Evolutionary conservation across 2,329 filamentous ascomycete species (phyloP).

Genomic region (Neonectria neomacrospora): DNA sequence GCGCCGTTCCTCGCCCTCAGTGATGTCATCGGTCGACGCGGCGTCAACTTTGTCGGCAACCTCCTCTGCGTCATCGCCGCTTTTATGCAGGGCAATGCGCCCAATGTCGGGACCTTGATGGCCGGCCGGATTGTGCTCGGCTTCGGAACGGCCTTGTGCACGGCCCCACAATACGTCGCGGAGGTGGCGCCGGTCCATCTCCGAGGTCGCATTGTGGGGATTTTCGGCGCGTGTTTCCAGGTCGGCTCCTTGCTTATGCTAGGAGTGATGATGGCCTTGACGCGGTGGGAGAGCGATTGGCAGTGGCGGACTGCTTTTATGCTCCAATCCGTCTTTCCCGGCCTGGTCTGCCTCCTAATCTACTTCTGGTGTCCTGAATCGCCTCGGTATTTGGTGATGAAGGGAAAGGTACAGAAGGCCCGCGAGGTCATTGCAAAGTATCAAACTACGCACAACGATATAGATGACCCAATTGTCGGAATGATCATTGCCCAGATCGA

Average conservation of each 20-base stretch:
- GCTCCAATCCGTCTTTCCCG: conserved; percentile 36
- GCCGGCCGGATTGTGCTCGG: conserved; percentile 35
- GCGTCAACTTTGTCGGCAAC: conserved; percentile 37
- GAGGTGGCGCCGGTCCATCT: conserved; percentile 38
- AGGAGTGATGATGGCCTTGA: conserved; percentile 41
- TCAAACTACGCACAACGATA: conserved; percentile 34
- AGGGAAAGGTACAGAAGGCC: conserved; percentile 35
- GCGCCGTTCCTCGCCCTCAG: conserved; percentile 35
- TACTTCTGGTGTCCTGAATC: conserved; percentile 40
- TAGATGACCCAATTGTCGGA: conserved; percentile 35
- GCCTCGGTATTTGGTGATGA: conserved; percentile 41
- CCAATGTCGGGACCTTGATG: conserved; percentile 36
- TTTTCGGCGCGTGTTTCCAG: conserved; percentile 42
- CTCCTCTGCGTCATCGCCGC: conserved; percentile 35
- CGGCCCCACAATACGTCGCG: conserved; percentile 40
- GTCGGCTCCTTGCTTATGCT: conserved; percentile 37
- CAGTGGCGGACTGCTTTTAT: conserved; percentile 39
- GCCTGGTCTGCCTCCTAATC: conserved; percentile 35
- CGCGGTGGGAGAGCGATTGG: conserved; percentile 38
- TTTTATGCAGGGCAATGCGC: conserved; percentile 36
- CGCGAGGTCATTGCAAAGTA: conserved; percentile 33
- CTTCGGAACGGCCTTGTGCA: conserved; percentile 39
- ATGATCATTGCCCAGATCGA: conserved; percentile 38
- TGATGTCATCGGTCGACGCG: conserved; percentile 38
- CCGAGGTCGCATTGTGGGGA: conserved; percentile 36